A percentile compares a stretch with the other conserved stretches of the same genome.
phyloP scores from a whole-genome alignment of 495 filamentous ascomycete genomes.

The Talaromyces wortmannii region DNA sequence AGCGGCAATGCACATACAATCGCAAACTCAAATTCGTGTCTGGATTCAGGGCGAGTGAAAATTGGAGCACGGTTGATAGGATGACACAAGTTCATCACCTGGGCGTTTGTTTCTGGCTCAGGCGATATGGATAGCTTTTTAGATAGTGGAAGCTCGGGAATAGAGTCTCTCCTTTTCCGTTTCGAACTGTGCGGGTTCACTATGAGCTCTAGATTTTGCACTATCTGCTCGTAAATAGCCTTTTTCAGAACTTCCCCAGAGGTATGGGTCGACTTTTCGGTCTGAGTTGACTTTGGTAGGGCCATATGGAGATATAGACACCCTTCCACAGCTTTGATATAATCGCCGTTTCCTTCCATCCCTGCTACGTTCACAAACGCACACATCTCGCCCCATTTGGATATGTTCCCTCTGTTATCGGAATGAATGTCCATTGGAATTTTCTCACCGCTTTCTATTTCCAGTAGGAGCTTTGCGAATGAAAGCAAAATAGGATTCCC shows the following conservation, averaged over 20 bases:
- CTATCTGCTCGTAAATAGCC: not conserved
- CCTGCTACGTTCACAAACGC: not conserved
- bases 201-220: not conserved
- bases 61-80: too few species aligned
- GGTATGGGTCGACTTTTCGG: not conserved
- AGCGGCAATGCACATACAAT: constrained; percentile 27
- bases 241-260: not conserved
- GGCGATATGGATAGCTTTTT: too few species aligned
- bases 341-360: constrained; percentile 3
- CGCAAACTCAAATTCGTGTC: constrained; percentile 18
- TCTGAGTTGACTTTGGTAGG: not conserved
- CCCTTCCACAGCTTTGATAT: constrained; percentile 3
- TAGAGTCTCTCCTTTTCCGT: not conserved
- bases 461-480: constrained; percentile 5
- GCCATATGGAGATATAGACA: constrained; percentile 3
- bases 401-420: not conserved
- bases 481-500: constrained; percentile 6
- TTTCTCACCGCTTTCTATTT: constrained; percentile 4
- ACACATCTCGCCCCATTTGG: constrained; percentile 2
- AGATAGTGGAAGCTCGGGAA: not conserved
- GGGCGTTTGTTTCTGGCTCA: too few species aligned
- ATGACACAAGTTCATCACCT: too few species aligned
- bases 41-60: not conserved
- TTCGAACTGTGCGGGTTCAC: not conserved
- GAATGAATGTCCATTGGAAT: not conserved